Evolutionary conservation across 2,329 filamentous ascomycete species (phyloP).

Genomic region (Fusarium musae): DNA sequence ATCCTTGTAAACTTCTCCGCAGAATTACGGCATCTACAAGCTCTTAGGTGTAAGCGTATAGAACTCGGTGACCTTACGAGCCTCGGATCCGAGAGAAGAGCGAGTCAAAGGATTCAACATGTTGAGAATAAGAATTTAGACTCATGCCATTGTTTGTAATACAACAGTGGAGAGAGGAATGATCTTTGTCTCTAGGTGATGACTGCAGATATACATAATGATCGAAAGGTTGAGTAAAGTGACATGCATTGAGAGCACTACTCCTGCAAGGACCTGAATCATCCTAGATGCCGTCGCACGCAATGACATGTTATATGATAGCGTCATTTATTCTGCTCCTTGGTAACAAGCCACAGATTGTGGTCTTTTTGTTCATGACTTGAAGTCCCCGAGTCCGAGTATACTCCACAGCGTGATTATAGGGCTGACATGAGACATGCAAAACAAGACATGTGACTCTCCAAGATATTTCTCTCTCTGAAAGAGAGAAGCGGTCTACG

Average conservation of each 20-base stretch:
- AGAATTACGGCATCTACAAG: constrained; percentile 2
- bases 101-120: not conserved
- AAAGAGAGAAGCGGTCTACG: not conserved
- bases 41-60: constrained; percentile 7
- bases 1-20: constrained; percentile 18
- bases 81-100: constrained; percentile 17
- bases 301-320: not conserved
- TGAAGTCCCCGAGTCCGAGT: not conserved
- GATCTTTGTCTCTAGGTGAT: constrained; percentile 12
- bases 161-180: not conserved
- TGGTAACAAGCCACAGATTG: not conserved
- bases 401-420: constrained; percentile 15
- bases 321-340: not conserved
- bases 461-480: not conserved
- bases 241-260: constrained; percentile 14
- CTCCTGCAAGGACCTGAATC: constrained; percentile 17
- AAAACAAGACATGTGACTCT: constrained; percentile 12
- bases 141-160: not conserved
- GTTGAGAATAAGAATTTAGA: not conserved
- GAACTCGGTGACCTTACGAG: not conserved
- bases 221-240: constrained; percentile 4
- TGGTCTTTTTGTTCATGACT: not conserved
- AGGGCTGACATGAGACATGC: constrained; percentile 31
- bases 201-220: constrained; percentile 16
- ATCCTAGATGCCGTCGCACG: not conserved